Conservation (phyloP, 2,329 filamentous ascomycete genomes). For the Fusarium solani-melongenae region DNA sequence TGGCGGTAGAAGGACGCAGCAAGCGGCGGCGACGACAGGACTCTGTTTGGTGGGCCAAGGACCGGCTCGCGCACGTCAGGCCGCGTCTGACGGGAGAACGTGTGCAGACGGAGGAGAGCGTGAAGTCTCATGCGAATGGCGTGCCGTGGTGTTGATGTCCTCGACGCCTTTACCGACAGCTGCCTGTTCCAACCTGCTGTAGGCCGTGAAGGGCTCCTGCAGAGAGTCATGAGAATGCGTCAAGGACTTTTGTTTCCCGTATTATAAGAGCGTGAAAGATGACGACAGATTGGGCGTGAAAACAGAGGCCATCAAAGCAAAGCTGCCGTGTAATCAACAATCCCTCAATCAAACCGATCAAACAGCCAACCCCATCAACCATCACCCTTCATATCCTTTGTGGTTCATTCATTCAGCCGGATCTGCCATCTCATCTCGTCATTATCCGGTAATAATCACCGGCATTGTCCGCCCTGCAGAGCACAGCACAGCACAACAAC, state of each 20-base stretch:
- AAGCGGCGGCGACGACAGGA: slow-evolving; percentile 22
- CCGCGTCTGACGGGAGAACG: slow-evolving; percentile 16
- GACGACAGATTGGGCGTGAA: slow-evolving; percentile 2
- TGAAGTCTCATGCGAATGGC: slow-evolving; percentile 10
- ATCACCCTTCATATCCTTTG: slow-evolving; percentile 29
- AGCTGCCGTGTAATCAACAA: slow-evolving; percentile 3
- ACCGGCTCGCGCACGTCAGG: slow-evolving; percentile 37
- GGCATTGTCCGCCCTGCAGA: slow-evolving; percentile 33
- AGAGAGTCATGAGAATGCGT: slow-evolving; percentile 12
- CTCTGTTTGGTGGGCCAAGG: slow-evolving; percentile 31
- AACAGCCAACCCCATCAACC: slow-evolving; percentile 31
- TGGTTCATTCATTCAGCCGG: slow-evolving; percentile 12
- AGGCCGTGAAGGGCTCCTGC: neutral
- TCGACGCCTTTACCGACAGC: neutral
- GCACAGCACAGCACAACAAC: slow-evolving; percentile 15
- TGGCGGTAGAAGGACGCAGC: slow-evolving; percentile 13
- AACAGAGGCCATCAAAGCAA: slow-evolving; percentile 8
- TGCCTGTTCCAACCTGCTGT: neutral
- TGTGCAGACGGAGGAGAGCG: slow-evolving; percentile 2
- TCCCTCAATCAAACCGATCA: slow-evolving; percentile 37
- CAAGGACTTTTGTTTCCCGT: neutral
- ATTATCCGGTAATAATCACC: slow-evolving; percentile 32
- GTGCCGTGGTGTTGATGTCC: slow-evolving; percentile 5
- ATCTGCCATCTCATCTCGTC: slow-evolving; percentile 38
- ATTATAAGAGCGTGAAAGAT: slow-evolving; percentile 16